phyloP scores from a whole-genome alignment of 257 asterid species.

The Nemophila menziesii region DNA sequence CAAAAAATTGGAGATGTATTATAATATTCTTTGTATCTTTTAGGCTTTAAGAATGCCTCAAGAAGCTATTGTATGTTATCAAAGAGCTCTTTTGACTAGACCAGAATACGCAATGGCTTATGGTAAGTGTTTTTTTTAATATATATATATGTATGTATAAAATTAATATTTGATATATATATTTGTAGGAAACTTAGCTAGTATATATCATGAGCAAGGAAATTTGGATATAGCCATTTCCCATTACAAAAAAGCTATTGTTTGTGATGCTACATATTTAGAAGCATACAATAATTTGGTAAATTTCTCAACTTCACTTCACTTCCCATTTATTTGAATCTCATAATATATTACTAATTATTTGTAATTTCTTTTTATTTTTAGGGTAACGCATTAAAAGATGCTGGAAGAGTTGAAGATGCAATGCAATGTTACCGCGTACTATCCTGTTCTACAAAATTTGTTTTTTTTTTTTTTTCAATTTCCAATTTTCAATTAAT shows the following conservation, averaged over 20 bases:
- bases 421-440: slow-evolving; percentile 88
- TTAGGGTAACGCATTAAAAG: slow-evolving; percentile 97
- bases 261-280: slow-evolving; percentile 81
- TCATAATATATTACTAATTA: neutral
- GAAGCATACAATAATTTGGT: slow-evolving; percentile 98
- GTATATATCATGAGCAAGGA: slow-evolving; percentile 88
- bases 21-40: slow-evolving; percentile 14
- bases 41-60: slow-evolving; percentile 96
- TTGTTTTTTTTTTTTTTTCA: too few species aligned
- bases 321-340: slow-evolving; percentile 5
- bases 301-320: slow-evolving; percentile 4
- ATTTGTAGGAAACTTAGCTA: slow-evolving; percentile 83
- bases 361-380: slow-evolving; percentile 3
- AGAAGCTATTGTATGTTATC: slow-evolving; percentile 88
- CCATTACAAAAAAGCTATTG: slow-evolving; percentile 83
- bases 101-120: slow-evolving; percentile 93
- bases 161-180: too few species aligned
- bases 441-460: slow-evolving; percentile 1
- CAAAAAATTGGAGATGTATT: neutral
- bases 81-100: slow-evolving; percentile 82
- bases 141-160: too few species aligned
- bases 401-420: slow-evolving; percentile 91
- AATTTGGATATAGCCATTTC: slow-evolving; percentile 90
- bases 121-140: slow-evolving; percentile 37
- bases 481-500: slow-evolving; percentile 5